phyloP scores from a whole-genome alignment of 2,329 filamentous ascomycete genomes.

The Botrytis fabae region DNA sequence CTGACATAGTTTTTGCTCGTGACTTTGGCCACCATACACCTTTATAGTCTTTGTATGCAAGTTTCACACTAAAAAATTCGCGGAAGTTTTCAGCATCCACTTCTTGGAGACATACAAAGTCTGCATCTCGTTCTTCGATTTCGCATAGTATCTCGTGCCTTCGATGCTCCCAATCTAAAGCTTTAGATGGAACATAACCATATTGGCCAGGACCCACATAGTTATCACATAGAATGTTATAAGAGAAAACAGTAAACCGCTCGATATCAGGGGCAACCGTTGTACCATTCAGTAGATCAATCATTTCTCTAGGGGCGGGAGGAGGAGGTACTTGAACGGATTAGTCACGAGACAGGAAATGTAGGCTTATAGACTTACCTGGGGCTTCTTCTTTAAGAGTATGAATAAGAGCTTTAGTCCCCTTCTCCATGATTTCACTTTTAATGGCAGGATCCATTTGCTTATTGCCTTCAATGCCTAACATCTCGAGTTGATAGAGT shows the following conservation, averaged over 20 bases:
- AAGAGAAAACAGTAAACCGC: slow-evolving; percentile 82
- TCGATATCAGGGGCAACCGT: slow-evolving; percentile 55
- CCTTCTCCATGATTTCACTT: slow-evolving; percentile 80
- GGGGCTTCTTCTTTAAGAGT: slow-evolving; percentile 81
- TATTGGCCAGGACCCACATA: slow-evolving; percentile 84
- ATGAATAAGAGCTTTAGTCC: slow-evolving; percentile 81
- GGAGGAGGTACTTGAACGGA: slow-evolving; percentile 66
- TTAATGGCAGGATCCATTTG: slow-evolving; percentile 75
- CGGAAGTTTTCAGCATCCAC: slow-evolving; percentile 91
- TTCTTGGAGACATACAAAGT: slow-evolving; percentile 92
- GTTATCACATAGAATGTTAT: slow-evolving; percentile 94
- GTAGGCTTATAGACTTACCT: slow-evolving; percentile 56
- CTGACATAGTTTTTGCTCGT: slow-evolving; percentile 86
- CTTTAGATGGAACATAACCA: slow-evolving; percentile 82
- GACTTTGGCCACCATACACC: slow-evolving; percentile 91
- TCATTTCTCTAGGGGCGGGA: slow-evolving; percentile 72
- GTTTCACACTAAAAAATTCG: slow-evolving; percentile 82
- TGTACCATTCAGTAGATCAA: slow-evolving; percentile 72
- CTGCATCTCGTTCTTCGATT: slow-evolving; percentile 74
- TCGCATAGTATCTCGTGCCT: slow-evolving; percentile 81
- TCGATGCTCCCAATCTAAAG: slow-evolving; percentile 84
- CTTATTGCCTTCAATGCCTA: slow-evolving; percentile 92
- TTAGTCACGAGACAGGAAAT: slow-evolving; percentile 20
- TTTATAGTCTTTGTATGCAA: slow-evolving; percentile 87
- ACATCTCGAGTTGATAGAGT: slow-evolving; percentile 80